Evolutionary conservation across 208 protist species (phyloP), one percentile per base, ranked within the genome.

Genomic region (Crithidia fasciculata): DNA sequence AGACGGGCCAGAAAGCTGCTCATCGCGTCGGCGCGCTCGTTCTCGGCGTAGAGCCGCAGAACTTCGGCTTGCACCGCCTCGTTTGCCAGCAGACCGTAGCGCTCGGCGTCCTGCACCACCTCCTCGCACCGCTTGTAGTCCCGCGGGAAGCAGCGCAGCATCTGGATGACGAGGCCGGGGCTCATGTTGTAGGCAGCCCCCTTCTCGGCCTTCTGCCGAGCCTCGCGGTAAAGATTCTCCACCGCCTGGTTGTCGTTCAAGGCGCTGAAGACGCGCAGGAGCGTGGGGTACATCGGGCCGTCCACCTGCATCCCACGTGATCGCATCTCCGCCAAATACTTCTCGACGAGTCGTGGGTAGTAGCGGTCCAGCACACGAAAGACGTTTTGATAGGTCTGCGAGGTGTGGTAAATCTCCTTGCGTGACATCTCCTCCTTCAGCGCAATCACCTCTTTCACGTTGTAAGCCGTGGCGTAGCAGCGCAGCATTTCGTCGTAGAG

Each of bases 401-500:
- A 64, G 2, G 90, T 95, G 81, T 95, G 94, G 69, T 89, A 91
- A 47, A 97, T 82, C 59, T 88, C 65, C 45, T 80, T 61, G 37
- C 83, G 80, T 8, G 79, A 85, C 94, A 97, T 97, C 66, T 95
- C 85, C 58, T 96, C 87, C 59, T 97, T 97, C 45, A 97, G 78
- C 3, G 86, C 85, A 45, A 97, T 89, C 28, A 95, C 94, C 41
- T 96, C 91, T 58, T 94, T 95, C 0, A 96, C 60, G 64, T 96
- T 97, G 75, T 88, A 90, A 39, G 85, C 63, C 64, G 92, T 80
- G 7, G 91, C 86, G 73, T 95, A 94, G 91, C 94, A 97, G 54
- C 85, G 81, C 13, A 97, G 76, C 89, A 96, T 93, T 74, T 97
- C 94, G 68, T 96, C 90, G 81, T 95, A 97, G 5, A 95, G 70